Evolutionary conservation across 2,329 filamentous ascomycete genomes (phyloP).

Genomic region (Trichoderma breve): DNA sequence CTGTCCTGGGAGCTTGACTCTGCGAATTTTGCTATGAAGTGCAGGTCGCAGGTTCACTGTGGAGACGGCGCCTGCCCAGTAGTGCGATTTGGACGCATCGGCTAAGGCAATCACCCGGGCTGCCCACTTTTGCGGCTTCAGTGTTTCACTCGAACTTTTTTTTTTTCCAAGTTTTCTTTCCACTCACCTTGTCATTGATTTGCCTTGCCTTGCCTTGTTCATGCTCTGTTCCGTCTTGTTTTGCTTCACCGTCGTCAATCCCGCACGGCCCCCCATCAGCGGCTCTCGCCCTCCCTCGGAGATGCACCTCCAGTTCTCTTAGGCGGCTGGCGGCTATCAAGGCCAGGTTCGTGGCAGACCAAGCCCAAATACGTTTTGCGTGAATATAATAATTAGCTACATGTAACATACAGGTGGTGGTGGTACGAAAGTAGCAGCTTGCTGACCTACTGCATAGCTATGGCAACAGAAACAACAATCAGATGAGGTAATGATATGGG

Average conservation of each 20-base stretch:
- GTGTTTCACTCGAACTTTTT: not conserved
- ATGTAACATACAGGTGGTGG: not conserved
- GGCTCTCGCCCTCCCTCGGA: not conserved
- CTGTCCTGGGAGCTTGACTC: not conserved
- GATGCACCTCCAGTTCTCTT: not conserved
- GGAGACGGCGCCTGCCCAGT: not conserved
- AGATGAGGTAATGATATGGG: constrained; percentile 1
- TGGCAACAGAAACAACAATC: not conserved
- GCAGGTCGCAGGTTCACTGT: constrained; percentile 12
- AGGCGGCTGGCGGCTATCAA: not conserved
- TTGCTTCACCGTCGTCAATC: not conserved
- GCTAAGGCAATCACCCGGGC: constrained; percentile 1
- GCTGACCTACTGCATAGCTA: not conserved
- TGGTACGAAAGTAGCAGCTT: not conserved
- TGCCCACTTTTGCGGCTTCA: not conserved
- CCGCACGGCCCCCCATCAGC: not conserved
- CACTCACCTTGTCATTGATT: not conserved
- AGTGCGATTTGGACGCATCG: not conserved
- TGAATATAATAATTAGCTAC: not conserved
- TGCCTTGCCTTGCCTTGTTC: not conserved
- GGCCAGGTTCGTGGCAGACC: not conserved
- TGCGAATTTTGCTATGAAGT: constrained; percentile 8
- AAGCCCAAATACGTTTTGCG: not conserved
- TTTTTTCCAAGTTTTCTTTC: not conserved
- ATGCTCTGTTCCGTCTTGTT: not conserved